A percentile compares a stretch with the other conserved stretches of the same genome.
Conservation (phyloP, 192 early-diverging fungal species). For the Rhizophagus clarus region DNA sequence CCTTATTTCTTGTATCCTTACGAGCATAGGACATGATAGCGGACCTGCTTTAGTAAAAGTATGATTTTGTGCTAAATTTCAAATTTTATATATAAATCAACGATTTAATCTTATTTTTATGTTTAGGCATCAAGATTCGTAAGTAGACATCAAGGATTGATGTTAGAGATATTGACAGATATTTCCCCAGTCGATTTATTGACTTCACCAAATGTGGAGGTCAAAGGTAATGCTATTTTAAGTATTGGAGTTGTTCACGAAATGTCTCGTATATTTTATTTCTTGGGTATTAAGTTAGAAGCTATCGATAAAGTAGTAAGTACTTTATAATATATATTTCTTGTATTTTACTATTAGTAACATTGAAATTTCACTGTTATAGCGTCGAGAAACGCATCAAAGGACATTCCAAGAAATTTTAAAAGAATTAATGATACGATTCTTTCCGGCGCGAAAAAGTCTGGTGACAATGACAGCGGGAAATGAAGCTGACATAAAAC, state of each 20-base stretch:
- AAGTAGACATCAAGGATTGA: conserved; percentile 23
- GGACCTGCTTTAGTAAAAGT: conserved; percentile 8
- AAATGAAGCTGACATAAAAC: not conserved
- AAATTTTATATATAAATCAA: not conserved
- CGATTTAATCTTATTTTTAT: not conserved
- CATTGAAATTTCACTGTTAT: not conserved
- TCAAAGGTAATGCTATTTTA: not conserved
- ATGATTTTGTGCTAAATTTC: not conserved
- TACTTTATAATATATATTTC: not conserved
- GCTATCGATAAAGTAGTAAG: conserved; percentile 23
- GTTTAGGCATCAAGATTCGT: conserved; percentile 22
- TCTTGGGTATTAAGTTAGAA: conserved; percentile 13
- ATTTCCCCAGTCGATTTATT: not conserved
- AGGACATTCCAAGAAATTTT: conserved; percentile 20
- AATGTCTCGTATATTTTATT: conserved; percentile 23
- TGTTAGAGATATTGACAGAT: conserved; percentile 28
- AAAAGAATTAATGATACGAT: conserved; percentile 20
- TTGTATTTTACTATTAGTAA: not conserved
- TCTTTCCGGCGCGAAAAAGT: not conserved
- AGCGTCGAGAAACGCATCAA: conserved; percentile 21
- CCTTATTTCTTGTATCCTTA: conserved; percentile 17
- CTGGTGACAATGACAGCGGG: not conserved
- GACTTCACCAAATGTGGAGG: not conserved
- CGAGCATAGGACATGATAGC: conserved; percentile 18
- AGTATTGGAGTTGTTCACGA: conserved; percentile 26